A percentile compares a stretch with the other conserved stretches of the same genome.
phyloP scores from a whole-genome alignment of 331 rosid species.

The Saraca asoca region DNA sequence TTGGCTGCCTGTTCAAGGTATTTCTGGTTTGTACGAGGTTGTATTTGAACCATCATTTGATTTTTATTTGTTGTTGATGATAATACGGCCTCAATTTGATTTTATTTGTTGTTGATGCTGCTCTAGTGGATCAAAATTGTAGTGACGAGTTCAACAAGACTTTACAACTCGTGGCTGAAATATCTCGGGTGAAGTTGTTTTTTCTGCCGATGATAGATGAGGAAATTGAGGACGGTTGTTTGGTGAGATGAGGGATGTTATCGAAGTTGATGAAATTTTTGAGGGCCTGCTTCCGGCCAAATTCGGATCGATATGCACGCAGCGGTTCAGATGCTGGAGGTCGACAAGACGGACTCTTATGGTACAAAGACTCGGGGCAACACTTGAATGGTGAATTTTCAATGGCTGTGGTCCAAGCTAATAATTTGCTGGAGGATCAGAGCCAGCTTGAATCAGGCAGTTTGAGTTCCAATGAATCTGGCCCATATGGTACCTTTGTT shows the following conservation, averaged over 20 bases:
- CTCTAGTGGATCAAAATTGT: slow-evolving; percentile 39
- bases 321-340: slow-evolving; percentile 72
- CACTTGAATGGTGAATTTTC: slow-evolving; percentile 90
- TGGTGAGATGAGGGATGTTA: slow-evolving; percentile 99
- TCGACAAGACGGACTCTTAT: slow-evolving; percentile 81
- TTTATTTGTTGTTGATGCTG: slow-evolving; percentile 39
- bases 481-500: slow-evolving; percentile 85
- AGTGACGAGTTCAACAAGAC: slow-evolving; percentile 40
- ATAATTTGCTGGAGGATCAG: slow-evolving; percentile 98
- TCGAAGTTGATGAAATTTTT: slow-evolving; percentile 79
- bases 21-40: slow-evolving; percentile 32
- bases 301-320: slow-evolving; percentile 59
- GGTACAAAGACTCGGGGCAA: slow-evolving; percentile 96
- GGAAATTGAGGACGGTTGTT: slow-evolving; percentile 73
- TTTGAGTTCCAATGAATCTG: slow-evolving; percentile 73
- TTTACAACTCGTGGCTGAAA: slow-evolving; percentile 32
- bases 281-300: slow-evolving; percentile 96
- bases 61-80: slow-evolving; percentile 1
- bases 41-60: slow-evolving; percentile 31
- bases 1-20: slow-evolving; percentile 25
- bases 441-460: slow-evolving; percentile 96
- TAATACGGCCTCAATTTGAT: too few relatives aligned
- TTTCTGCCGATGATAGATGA: slow-evolving; percentile 56
- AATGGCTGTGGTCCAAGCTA: slow-evolving; percentile 98
- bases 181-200: slow-evolving; percentile 27